Evolutionary conservation across 257 asterid genomes (phyloP).

Genomic region (Buddleja alternifolia): DNA sequence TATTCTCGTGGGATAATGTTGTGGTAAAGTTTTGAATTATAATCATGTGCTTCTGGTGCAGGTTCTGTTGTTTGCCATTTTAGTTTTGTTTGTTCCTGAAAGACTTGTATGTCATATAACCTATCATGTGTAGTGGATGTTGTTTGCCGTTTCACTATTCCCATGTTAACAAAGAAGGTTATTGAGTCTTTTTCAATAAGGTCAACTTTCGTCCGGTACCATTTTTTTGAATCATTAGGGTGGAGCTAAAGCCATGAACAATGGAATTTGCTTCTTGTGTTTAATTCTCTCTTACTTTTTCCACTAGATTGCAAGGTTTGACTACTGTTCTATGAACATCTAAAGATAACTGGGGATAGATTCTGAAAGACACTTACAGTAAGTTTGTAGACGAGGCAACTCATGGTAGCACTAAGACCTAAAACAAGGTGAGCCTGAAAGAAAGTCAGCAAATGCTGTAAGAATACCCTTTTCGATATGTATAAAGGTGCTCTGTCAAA

Average conservation of each 20-base stretch:
- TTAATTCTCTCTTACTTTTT: neutral
- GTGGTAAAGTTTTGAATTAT: constrained; percentile 62
- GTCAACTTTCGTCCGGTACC: neutral
- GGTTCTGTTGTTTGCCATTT: neutral
- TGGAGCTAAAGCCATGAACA: neutral
- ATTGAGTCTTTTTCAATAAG: neutral
- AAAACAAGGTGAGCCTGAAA: constrained; percentile 5
- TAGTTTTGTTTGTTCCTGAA: neutral
- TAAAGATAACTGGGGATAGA: neutral
- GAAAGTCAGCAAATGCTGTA: constrained; percentile 8
- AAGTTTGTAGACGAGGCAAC: neutral
- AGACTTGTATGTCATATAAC: neutral
- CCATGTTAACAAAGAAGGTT: neutral
- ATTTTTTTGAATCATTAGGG: neutral
- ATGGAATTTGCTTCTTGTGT: neutral
- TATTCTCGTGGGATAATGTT: constrained; percentile 97
- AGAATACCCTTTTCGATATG: neutral
- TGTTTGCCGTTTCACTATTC: neutral
- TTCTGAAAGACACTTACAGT: neutral
- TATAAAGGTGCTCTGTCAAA: neutral
- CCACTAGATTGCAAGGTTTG: neutral
- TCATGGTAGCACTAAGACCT: neutral
- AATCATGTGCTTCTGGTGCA: neutral
- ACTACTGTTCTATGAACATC: neutral
- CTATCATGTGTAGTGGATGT: neutral